Percentiles rank a stretch among this genome's conserved stretches.
Conservation (phyloP, 2,329 filamentous ascomycete species). For the Monosporascus sp. region DNA sequence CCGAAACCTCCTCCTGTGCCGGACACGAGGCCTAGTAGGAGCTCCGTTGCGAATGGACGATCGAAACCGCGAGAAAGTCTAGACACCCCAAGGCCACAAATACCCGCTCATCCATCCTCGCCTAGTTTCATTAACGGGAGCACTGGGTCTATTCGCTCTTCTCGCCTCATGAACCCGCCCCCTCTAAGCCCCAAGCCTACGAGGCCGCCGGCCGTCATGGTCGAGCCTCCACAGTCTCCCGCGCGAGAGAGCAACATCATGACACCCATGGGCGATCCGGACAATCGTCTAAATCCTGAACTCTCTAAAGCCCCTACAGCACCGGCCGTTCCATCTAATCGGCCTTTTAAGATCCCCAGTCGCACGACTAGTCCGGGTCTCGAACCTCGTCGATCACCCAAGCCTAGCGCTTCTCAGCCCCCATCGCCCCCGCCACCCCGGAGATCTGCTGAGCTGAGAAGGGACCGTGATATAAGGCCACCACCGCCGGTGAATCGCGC, state of each 20-base stretch:
- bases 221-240: conserved; percentile 68
- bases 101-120: conserved; percentile 40
- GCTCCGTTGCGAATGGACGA: conserved; percentile 19
- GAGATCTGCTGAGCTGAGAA: conserved; percentile 54
- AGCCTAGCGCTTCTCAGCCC: conserved; percentile 42
- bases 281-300: conserved; percentile 44
- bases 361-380: conserved; percentile 49
- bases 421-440: conserved; percentile 61
- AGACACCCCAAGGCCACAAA: conserved; percentile 12
- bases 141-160: conserved; percentile 34
- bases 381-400: conserved; percentile 45
- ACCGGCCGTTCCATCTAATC: conserved; percentile 35
- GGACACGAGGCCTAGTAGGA: conserved; percentile 25
- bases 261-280: conserved; percentile 33
- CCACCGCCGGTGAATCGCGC: conserved; percentile 69
- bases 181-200: conserved; percentile 40
- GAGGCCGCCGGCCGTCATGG: conserved; percentile 59
- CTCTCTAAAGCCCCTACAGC: conserved; percentile 35
- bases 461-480: conserved; percentile 39
- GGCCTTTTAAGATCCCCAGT: conserved; percentile 50
- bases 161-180: conserved; percentile 36
- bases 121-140: not conserved
- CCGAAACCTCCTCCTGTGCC: conserved; percentile 29
- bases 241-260: conserved; percentile 42
- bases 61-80: conserved; percentile 19